Percentiles rank a stretch among this genome's conserved stretches.
Evolutionary conservation across 768 basidiomycete species (phyloP).

Genomic region (Podaxis pistillaris): DNA sequence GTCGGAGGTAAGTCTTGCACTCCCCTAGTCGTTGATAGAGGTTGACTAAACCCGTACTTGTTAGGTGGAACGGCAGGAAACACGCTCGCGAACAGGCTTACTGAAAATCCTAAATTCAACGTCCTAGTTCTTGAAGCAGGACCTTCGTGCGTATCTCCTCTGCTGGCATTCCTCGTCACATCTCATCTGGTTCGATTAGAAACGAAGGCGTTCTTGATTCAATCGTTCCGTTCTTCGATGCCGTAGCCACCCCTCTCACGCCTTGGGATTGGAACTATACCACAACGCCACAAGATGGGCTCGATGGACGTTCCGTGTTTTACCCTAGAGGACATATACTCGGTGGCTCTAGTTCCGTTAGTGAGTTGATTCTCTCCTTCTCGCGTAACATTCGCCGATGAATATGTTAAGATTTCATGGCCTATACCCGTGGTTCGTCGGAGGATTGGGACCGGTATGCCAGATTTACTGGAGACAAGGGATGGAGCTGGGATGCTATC

Average conservation of each 20-base stretch:
- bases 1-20: conserved; percentile 20
- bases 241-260: conserved; percentile 14
- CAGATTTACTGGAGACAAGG: conserved; percentile 24
- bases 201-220: conserved; percentile 13
- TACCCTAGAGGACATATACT: conserved; percentile 30
- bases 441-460: conserved; percentile 33
- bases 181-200: neutral
- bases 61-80: conserved; percentile 20
- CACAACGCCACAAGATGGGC: conserved; percentile 28
- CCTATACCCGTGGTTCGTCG: conserved; percentile 21
- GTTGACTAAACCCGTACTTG: neutral
- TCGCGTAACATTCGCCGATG: neutral
- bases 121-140: conserved; percentile 14
- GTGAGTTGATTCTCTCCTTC: conserved; percentile 18
- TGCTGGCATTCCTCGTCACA: neutral
- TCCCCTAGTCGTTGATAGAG: neutral
- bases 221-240: conserved; percentile 13
- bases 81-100: conserved; percentile 9
- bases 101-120: conserved; percentile 4
- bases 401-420: conserved; percentile 18
- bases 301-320: conserved; percentile 24
- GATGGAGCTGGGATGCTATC: conserved; percentile 32
- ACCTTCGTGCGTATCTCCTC: conserved; percentile 16
- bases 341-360: conserved; percentile 31
- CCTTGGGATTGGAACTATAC: conserved; percentile 36